A percentile compares a stretch with the other conserved stretches of the same genome.
Conservation (phyloP, 208 protist genomes). For the Crithidia acanthocephali region DNA sequence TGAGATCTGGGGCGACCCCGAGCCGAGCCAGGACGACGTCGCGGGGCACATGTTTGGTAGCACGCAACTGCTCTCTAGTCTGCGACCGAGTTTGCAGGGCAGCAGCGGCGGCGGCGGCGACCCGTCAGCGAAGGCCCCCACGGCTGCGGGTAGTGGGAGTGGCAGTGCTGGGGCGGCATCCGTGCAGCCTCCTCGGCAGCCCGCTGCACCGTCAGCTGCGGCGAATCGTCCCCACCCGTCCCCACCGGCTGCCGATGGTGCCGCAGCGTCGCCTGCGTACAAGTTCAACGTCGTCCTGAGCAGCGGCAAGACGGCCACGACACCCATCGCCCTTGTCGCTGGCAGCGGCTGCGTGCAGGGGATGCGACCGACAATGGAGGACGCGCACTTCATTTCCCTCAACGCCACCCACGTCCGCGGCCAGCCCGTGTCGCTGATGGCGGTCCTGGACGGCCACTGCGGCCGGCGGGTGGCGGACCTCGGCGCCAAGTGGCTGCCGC, state of each 20-base stretch:
- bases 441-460: constrained; percentile 86
- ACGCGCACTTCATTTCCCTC: constrained; percentile 70
- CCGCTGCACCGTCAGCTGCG: not conserved
- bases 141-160: not conserved
- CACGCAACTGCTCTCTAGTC: constrained; percentile 29
- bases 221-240: not conserved
- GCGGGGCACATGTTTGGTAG: constrained; percentile 17
- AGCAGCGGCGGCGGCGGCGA: not conserved
- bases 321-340: constrained; percentile 51
- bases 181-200: not conserved
- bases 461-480: constrained; percentile 74
- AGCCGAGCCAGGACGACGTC: not conserved
- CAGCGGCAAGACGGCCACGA: constrained; percentile 58
- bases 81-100: not conserved
- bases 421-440: constrained; percentile 67
- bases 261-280: constrained; percentile 34
- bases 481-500: constrained; percentile 59
- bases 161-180: too few species aligned
- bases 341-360: constrained; percentile 75
- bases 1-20: constrained; percentile 16
- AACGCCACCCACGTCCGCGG: constrained; percentile 48
- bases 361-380: constrained; percentile 83
- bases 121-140: not conserved
- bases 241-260: not conserved
- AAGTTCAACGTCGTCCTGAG: constrained; percentile 81